These are phyloP conservation scores for Lineolata rhizophorae DNA, from an alignment of 495 filamentous ascomycete species.

Conservation along the genomic window DNA sequence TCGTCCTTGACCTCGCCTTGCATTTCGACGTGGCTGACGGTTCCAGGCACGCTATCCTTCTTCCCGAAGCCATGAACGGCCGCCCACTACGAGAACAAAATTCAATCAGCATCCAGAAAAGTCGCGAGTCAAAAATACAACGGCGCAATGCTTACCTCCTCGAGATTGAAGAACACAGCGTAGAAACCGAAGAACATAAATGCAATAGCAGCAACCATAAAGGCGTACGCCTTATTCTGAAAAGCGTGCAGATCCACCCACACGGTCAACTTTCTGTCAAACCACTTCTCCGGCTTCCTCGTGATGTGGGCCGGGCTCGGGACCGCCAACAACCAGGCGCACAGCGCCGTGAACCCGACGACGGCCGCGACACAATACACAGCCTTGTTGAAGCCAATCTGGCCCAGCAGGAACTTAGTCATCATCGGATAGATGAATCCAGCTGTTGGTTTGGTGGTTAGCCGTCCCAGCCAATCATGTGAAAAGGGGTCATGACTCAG, in stretches of 20 bases:
- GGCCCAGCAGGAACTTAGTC: slow-evolving; percentile 14
- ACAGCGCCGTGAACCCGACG: slow-evolving; percentile 9
- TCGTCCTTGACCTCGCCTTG: slow-evolving; percentile 5
- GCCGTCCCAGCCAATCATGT: not conserved
- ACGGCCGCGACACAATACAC: slow-evolving; percentile 13
- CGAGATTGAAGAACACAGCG: slow-evolving; percentile 23
- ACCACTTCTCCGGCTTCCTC: slow-evolving; percentile 6
- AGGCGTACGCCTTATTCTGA: slow-evolving; percentile 12
- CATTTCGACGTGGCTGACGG: slow-evolving; percentile 2
- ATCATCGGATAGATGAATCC: slow-evolving; percentile 20
- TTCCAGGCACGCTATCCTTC: slow-evolving; percentile 6
- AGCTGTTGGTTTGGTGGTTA: slow-evolving; percentile 5
- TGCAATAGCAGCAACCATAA: slow-evolving; percentile 15
- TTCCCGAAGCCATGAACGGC: slow-evolving; percentile 15
- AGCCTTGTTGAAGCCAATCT: slow-evolving; percentile 16
- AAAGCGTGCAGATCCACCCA: slow-evolving; percentile 20
- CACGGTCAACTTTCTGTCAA: slow-evolving; percentile 4
- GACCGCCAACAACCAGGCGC: slow-evolving; percentile 15
- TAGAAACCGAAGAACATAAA: slow-evolving; percentile 24
- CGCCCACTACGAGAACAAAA: slow-evolving; percentile 16
- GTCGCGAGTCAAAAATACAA: no score
- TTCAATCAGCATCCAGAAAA: not conserved
- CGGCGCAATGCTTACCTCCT: slow-evolving; percentile 12
- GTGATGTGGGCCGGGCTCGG: slow-evolving; percentile 13
- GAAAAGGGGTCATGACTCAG: not conserved